Conservation (phyloP, 1,139 yeast species). For the Suhomyces kunorum region DNA sequence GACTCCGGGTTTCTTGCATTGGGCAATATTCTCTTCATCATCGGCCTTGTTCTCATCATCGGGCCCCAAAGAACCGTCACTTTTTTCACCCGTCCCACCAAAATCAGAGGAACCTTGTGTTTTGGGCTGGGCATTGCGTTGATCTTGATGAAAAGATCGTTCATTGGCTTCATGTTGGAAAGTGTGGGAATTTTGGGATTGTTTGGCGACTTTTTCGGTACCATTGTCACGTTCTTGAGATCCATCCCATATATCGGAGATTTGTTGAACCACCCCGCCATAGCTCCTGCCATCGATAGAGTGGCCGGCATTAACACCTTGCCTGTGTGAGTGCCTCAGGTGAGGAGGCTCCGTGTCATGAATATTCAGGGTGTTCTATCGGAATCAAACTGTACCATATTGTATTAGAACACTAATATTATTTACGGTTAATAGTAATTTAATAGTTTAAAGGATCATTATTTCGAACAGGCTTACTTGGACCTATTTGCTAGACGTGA, state of each 20-base stretch:
- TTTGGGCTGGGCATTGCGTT: constrained; percentile 73
- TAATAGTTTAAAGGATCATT: not conserved
- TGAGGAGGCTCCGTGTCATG: not conserved
- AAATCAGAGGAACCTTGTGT: constrained; percentile 81
- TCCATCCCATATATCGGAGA: constrained; percentile 90
- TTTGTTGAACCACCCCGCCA: constrained; percentile 70
- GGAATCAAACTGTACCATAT: constrained; percentile 3
- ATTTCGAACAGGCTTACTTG: not conserved
- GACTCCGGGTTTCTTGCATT: constrained; percentile 88
- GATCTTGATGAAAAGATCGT: constrained; percentile 74
- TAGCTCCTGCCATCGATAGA: constrained; percentile 71
- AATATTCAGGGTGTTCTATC: constrained; percentile 2
- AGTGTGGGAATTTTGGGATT: constrained; percentile 83
- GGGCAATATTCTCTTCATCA: constrained; percentile 80
- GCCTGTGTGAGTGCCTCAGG: constrained; percentile 33
- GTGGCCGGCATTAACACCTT: constrained; percentile 49
- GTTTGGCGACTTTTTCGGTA: constrained; percentile 90
- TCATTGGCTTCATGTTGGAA: constrained; percentile 82
- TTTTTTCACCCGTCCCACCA: constrained; percentile 85
- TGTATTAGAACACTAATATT: constrained; percentile 5
- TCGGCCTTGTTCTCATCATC: constrained; percentile 81
- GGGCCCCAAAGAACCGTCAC: constrained; percentile 83
- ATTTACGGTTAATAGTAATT: not conserved
- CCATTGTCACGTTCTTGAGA: constrained; percentile 84
- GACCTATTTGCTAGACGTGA: no score